phyloP scores from a whole-genome alignment of 352 stramenopile species.

The Aphanomyces invadans region DNA sequence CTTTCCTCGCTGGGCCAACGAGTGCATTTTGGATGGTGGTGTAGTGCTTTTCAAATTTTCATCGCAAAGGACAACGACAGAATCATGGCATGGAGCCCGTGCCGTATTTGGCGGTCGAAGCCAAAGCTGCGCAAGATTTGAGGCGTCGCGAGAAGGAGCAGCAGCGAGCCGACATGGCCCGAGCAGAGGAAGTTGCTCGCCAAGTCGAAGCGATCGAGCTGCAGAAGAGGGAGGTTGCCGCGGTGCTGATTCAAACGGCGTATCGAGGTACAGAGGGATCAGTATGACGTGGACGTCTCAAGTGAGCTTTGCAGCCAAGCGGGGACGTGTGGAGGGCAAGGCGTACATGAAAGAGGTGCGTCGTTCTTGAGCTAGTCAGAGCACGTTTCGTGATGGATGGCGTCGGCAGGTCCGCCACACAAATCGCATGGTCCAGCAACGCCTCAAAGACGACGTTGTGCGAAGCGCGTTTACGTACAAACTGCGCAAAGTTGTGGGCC shows the following conservation, averaged over 20 bases:
- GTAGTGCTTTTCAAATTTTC: constrained; percentile 20
- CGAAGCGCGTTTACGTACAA: constrained; percentile 20
- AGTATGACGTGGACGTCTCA: background rate
- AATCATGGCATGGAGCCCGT: constrained; percentile 14
- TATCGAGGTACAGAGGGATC: constrained; percentile 19
- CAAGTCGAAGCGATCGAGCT: background rate
- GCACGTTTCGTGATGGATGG: too few species aligned
- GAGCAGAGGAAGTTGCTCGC: background rate
- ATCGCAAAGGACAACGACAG: constrained; percentile 22
- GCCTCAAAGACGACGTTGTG: constrained; percentile 19
- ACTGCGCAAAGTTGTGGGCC: constrained; percentile 15
- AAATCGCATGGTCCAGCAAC: constrained; percentile 20
- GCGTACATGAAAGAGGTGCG: constrained; percentile 20
- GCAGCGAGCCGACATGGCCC: background rate
- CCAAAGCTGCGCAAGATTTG: constrained; percentile 11
- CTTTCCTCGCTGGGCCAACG: too few species aligned
- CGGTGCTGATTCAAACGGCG: constrained; percentile 16
- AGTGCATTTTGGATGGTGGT: too few species aligned
- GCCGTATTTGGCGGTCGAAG: background rate
- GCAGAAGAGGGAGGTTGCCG: constrained; percentile 9
- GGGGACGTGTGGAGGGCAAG: constrained; percentile 7
- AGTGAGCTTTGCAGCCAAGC: background rate
- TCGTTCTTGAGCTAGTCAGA: background rate
- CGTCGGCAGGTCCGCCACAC: constrained; percentile 12
- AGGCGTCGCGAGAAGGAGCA: background rate